phyloP scores from a whole-genome alignment of 768 basidiomycete species.

The Tricholoma terreum region DNA sequence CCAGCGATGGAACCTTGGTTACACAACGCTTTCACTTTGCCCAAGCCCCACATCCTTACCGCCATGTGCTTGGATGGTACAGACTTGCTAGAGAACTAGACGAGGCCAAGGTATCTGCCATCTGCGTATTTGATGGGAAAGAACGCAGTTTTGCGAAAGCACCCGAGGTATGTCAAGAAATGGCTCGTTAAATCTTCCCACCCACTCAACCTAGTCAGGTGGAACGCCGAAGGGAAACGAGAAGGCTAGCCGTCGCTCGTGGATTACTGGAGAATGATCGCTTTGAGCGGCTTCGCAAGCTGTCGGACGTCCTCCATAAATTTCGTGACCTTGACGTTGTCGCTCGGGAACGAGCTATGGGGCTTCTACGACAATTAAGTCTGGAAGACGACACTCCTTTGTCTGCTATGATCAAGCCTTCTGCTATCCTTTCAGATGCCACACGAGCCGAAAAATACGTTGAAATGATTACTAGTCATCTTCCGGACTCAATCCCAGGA shows the following conservation, averaged over 20 bases:
- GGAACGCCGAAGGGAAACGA: slow-evolving; percentile 51
- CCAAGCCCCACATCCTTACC: slow-evolving; percentile 55
- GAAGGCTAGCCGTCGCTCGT: slow-evolving; percentile 46
- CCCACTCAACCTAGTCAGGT: slow-evolving; percentile 33
- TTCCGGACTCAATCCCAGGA: background rate
- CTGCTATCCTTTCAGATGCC: background rate
- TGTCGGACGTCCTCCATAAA: slow-evolving; percentile 37
- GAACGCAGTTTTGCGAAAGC: slow-evolving; percentile 65
- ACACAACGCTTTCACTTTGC: slow-evolving; percentile 81
- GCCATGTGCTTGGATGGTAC: slow-evolving; percentile 81
- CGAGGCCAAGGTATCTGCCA: slow-evolving; percentile 50
- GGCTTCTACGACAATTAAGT: slow-evolving; percentile 8
- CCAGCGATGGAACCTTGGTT: slow-evolving; percentile 81
- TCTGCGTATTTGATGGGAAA: slow-evolving; percentile 82
- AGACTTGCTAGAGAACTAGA: slow-evolving; percentile 61
- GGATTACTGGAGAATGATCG: slow-evolving; percentile 58
- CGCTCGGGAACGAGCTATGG: slow-evolving; percentile 24
- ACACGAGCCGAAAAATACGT: background rate
- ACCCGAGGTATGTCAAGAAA: slow-evolving; percentile 51
- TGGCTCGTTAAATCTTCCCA: background rate
- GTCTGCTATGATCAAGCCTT: background rate
- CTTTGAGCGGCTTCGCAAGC: slow-evolving; percentile 46
- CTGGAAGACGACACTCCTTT: background rate
- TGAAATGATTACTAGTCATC: background rate
- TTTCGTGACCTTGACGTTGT: slow-evolving; percentile 32